Percentiles rank a stretch among this genome's conserved stretches.
Conservation (phyloP, 345 rosid species). For the Gossypioides kirkii region DNA sequence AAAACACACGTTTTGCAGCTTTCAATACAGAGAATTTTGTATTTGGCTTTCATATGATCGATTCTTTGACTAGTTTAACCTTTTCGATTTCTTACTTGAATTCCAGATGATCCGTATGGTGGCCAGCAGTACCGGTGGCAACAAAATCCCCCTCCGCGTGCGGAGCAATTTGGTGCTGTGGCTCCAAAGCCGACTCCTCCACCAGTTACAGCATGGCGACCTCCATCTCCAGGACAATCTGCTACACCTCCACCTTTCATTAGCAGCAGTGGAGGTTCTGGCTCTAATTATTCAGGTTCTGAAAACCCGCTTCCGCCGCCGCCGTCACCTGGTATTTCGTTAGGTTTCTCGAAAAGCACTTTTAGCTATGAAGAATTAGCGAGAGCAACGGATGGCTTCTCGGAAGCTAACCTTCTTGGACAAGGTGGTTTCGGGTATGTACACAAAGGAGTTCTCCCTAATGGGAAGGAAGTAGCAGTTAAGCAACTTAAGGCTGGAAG, state of each 20-base stretch:
- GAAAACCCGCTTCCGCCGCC: slow-evolving; percentile 36
- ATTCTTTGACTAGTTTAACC: background rate
- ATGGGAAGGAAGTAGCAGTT: slow-evolving; percentile 41
- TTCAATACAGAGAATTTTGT: background rate
- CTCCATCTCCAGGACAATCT: background rate
- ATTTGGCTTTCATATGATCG: background rate
- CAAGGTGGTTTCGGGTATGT: slow-evolving; percentile 51
- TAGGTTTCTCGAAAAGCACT: slow-evolving; percentile 53
- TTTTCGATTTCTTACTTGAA: background rate
- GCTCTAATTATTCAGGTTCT: slow-evolving; percentile 15
- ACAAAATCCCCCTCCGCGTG: slow-evolving; percentile 48
- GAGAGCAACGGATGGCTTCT: slow-evolving; percentile 39
- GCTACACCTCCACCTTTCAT: slow-evolving; percentile 1
- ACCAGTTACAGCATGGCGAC: slow-evolving; percentile 8
- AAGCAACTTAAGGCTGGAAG: slow-evolving; percentile 44
- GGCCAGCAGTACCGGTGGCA: slow-evolving; percentile 63
- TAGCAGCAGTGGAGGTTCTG: slow-evolving; percentile 15
- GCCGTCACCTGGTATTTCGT: slow-evolving; percentile 44
- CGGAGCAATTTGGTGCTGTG: slow-evolving; percentile 26
- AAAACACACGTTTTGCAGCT: background rate
- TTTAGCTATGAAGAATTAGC: slow-evolving; percentile 36
- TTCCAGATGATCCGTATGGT: slow-evolving; percentile 49
- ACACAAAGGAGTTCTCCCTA: slow-evolving; percentile 39
- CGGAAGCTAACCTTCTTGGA: slow-evolving; percentile 38
- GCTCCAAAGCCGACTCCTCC: slow-evolving; percentile 35